Evolutionary conservation across 805 yeast species (phyloP).

Genomic region (Spathaspora passalidarum): DNA sequence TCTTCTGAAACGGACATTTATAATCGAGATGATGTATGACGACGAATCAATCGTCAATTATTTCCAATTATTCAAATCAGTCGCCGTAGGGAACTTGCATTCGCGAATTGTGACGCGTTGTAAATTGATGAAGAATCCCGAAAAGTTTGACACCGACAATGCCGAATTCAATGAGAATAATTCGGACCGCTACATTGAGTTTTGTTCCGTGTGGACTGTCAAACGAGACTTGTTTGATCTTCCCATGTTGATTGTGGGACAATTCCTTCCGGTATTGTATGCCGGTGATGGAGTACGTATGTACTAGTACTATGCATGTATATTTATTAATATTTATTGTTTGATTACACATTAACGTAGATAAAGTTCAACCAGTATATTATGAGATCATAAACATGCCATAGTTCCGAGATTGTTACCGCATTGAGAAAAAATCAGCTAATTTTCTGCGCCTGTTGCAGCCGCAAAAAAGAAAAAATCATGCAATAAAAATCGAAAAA

Average conservation of each 20-base stretch:
- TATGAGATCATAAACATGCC: background rate
- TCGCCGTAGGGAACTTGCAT: constrained; percentile 67
- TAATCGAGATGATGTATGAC: constrained; percentile 75
- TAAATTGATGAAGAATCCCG: constrained; percentile 37
- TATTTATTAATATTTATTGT: background rate
- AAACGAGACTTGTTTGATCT: constrained; percentile 80
- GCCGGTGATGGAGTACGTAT: constrained; percentile 30
- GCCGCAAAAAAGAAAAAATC: background rate
- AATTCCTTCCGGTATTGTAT: constrained; percentile 63
- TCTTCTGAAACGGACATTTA: constrained; percentile 58
- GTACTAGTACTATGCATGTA: constrained; percentile 16
- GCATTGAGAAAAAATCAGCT: background rate
- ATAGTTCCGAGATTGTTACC: no score
- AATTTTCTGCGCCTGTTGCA: background rate
- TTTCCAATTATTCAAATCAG: constrained; percentile 65
- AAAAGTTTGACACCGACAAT: constrained; percentile 7
- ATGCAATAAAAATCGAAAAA: background rate
- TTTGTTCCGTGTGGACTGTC: constrained; percentile 83
- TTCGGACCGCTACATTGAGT: constrained; percentile 43
- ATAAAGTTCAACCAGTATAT: no score
- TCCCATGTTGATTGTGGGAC: constrained; percentile 82
- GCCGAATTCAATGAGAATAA: constrained; percentile 2
- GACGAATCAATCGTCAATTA: constrained; percentile 71
- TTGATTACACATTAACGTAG: no score
- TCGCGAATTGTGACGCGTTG: constrained; percentile 52